Conservation (phyloP, 2,329 filamentous ascomycete species). For the Pyrenophora seminiperda region DNA sequence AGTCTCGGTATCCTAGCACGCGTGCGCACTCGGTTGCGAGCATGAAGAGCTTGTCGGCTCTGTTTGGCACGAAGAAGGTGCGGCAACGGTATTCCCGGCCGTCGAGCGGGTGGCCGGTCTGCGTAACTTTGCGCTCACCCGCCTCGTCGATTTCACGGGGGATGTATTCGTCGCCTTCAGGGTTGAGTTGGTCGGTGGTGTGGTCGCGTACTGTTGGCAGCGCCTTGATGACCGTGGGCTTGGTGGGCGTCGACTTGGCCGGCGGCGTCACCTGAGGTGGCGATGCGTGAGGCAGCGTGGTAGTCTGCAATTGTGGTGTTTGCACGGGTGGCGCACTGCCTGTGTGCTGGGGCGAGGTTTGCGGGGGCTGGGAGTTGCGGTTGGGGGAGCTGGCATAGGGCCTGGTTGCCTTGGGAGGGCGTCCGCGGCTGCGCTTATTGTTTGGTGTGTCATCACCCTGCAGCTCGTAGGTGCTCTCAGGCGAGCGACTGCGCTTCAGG, state of each 20-base stretch:
- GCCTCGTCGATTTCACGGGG: constrained; percentile 90
- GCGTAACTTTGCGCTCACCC: constrained; percentile 90
- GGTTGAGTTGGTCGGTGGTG: constrained; percentile 90
- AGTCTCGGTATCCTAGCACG: constrained; percentile 91
- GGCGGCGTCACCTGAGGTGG: constrained; percentile 68
- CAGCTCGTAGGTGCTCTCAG: constrained; percentile 46
- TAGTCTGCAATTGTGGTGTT: constrained; percentile 61
- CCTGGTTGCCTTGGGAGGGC: constrained; percentile 64
- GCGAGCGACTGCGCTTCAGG: constrained; percentile 51
- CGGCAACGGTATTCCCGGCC: constrained; percentile 88
- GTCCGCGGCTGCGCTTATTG: constrained; percentile 52
- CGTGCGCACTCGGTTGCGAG: constrained; percentile 95
- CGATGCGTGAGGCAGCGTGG: constrained; percentile 56
- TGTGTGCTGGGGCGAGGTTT: constrained; percentile 54
- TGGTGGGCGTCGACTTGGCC: constrained; percentile 75
- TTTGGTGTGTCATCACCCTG: constrained; percentile 34
- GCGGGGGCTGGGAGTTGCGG: constrained; percentile 57
- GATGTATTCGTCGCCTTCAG: constrained; percentile 90
- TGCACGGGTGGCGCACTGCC: constrained; percentile 57
- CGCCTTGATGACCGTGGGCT: constrained; percentile 82
- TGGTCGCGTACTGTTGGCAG: constrained; percentile 95
- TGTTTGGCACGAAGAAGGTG: constrained; percentile 89
- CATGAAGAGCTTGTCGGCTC: constrained; percentile 97
- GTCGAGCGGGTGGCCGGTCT: constrained; percentile 80
- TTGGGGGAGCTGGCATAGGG: constrained; percentile 58